These are phyloP conservation scores for Silene coronaria DNA, from an alignment of 179 eudicot genomes.

Conservation along the genomic window DNA sequence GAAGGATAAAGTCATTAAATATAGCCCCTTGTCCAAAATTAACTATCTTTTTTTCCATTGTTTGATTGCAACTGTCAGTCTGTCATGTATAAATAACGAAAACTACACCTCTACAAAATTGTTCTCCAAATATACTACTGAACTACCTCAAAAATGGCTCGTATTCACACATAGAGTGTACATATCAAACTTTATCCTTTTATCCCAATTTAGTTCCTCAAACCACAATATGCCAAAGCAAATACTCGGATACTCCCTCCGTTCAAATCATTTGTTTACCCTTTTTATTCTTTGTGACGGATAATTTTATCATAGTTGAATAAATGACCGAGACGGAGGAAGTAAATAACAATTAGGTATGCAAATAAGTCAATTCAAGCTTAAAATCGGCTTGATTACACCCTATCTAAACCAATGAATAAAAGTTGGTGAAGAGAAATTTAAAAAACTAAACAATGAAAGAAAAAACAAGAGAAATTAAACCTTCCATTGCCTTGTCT, in stretches of 20 bases:
- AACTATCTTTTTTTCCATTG: not conserved
- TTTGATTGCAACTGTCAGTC: not conserved
- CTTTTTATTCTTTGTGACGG: too few relatives aligned
- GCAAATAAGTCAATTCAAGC: not conserved
- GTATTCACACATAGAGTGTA: not conserved
- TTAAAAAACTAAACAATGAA: not conserved
- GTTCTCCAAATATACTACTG: not conserved
- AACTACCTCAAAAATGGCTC: not conserved
- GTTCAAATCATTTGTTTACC: too few relatives aligned
- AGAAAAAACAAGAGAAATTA: not conserved
- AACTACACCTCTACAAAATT: not conserved
- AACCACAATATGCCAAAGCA: not conserved
- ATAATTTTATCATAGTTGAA: too few relatives aligned
- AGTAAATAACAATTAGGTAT: too few relatives aligned
- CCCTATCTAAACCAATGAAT: not conserved
- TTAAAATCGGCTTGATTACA: not conserved
- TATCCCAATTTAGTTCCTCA: too few relatives aligned
- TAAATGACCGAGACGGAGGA: too few relatives aligned
- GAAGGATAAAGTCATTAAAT: not conserved
- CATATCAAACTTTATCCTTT: too few relatives aligned
- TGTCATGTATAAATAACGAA: not conserved
- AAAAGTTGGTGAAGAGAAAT: not conserved
- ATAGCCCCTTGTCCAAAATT: not conserved
- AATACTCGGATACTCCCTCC: too few relatives aligned
- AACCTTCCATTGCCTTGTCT: constrained; percentile 96